These are phyloP conservation scores for Carex cristatella DNA, from an alignment of 176 grass and related monocot genomes.

Conservation along the genomic window DNA sequence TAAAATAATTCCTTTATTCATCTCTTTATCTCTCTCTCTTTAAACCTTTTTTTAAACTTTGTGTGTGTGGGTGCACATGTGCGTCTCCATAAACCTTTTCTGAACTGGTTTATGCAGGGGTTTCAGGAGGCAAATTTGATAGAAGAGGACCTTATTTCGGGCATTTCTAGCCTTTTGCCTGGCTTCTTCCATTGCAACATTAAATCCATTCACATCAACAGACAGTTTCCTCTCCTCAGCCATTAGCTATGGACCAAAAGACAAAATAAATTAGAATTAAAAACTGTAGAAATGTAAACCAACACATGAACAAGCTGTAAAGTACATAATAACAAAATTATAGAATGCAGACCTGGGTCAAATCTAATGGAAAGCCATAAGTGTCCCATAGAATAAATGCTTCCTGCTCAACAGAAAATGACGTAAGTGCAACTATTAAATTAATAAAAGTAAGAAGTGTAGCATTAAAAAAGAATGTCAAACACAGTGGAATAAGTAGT, in stretches of 20 bases:
- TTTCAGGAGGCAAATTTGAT: not conserved
- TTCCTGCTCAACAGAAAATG: conserved; percentile 38
- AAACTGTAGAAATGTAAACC: not conserved
- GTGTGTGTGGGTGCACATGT: not conserved
- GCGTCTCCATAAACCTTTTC: not conserved
- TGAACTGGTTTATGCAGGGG: not conserved
- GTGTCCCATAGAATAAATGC: conserved; percentile 97
- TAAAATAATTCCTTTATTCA: not conserved
- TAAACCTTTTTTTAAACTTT: not conserved
- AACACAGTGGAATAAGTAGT: not conserved
- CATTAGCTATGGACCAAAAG: conserved; percentile 54
- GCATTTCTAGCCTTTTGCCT: conserved; percentile 89
- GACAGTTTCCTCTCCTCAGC: conserved; percentile 59
- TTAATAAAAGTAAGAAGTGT: not conserved
- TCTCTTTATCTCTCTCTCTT: not conserved
- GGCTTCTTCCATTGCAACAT: conserved; percentile 76
- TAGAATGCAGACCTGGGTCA: conserved; percentile 69
- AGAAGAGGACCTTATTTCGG: conserved; percentile 51
- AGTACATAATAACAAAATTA: conserved; percentile 7
- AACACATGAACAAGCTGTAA: conserved; percentile 17
- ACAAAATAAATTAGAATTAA: not conserved
- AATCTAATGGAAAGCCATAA: conserved; percentile 91
- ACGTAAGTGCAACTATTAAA: not conserved
- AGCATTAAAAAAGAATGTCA: not conserved
- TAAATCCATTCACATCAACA: conserved; percentile 82